Percentiles rank a stretch among this genome's conserved stretches.
Conservation (phyloP, 495 filamentous ascomycete genomes). For the Penicillium steckii region DNA sequence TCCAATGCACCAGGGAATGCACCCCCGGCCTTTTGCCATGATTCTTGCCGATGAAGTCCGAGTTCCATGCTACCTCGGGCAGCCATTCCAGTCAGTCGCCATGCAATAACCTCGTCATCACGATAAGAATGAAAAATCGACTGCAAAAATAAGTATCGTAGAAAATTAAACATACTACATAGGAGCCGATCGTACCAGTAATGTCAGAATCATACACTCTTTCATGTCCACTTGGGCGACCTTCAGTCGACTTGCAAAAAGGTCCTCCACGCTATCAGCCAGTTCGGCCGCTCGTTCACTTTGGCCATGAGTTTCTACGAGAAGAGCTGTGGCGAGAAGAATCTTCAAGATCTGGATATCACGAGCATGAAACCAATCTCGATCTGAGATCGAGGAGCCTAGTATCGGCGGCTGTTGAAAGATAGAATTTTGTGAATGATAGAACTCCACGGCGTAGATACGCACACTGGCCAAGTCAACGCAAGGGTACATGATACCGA, state of each 20-base stretch:
- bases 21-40: constrained; percentile 57
- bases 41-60: constrained; percentile 74
- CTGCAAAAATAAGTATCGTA: constrained; percentile 35
- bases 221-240: constrained; percentile 63
- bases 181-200: no score
- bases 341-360: constrained; percentile 75
- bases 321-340: constrained; percentile 67
- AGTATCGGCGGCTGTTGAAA: constrained; percentile 49
- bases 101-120: constrained; percentile 77
- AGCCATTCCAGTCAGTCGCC: constrained; percentile 73
- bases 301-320: constrained; percentile 70
- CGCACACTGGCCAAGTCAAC: constrained; percentile 65
- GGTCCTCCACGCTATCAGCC: constrained; percentile 67
- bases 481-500: constrained; percentile 82
- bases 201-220: constrained; percentile 65
- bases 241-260: constrained; percentile 64
- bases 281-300: constrained; percentile 68
- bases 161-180: no score
- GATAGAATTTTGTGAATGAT: constrained; percentile 32
- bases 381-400: constrained; percentile 47
- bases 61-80: constrained; percentile 72
- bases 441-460: constrained; percentile 40
- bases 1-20: constrained; percentile 58
- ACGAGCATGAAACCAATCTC: constrained; percentile 58
- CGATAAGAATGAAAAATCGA: constrained; percentile 80